Base-by-base conservation (phyloP, 202 grass and related monocot genomes). In the Saccharum hybrid region DNA sequence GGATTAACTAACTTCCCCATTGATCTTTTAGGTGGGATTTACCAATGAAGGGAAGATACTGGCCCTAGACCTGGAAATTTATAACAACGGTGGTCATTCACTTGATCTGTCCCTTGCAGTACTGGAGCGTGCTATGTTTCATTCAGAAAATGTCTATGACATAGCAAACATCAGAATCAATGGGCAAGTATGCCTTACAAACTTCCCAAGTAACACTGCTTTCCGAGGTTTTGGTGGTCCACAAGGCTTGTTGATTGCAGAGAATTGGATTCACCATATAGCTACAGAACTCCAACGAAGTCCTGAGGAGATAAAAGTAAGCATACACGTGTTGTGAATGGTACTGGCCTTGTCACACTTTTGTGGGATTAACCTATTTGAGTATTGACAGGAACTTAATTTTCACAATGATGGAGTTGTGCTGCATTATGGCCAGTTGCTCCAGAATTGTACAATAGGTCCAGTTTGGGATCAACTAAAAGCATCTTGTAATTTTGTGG, bases 151-250 rank as follows among this genome's bases (percentile, higher is more conserved):
- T 74, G 96, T 98, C 54, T 98, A 98, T 77, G 87, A 87, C 76
- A 87, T 98, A 89, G 33, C 89, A 38, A 84, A 98, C 78, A 69
- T 98, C 63, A 90, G 88, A 69, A 43, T 98, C 61, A 84, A 37
- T 68, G 96, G 96, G 21, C 86, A 92, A 91, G 90, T 94, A 57
- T 98, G 96, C 75, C 90, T 91, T 82, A 98, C 96, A 84, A 98
- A 98, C 91, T 90, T 95, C 48, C 90, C 96, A 46, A 98, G 92
- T 79, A 93, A 98, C 85, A 98, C 96, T 48, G 96, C 96, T 78
- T 98, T 98, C 80, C 86, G 96, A 76, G 96, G 96, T 48, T 98
- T 98, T 87, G 96, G 96, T 87, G 92, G 90, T 72, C 96, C 96
- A 52, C 96, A 98, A 83, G 92, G 90, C 62, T 92, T 93, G 93